Evolutionary conservation across 2,329 filamentous ascomycete genomes (phyloP).

Genomic region (Ophiostoma ips): DNA sequence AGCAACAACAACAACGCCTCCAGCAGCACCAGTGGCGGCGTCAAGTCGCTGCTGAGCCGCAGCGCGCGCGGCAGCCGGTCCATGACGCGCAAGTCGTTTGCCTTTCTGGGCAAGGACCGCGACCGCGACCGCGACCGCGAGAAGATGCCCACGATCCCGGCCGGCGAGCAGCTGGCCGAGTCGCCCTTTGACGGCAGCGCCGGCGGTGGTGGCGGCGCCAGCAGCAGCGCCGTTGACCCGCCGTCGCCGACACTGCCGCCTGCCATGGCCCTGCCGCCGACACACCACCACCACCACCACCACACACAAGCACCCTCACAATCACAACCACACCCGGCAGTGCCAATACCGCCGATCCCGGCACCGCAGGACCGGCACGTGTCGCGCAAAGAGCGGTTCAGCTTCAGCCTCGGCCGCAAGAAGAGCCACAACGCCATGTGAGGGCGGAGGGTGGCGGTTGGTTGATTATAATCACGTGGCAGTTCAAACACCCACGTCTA

Average conservation of each 20-base stretch:
- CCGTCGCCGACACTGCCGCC: not conserved
- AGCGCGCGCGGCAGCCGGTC: conserved; percentile 64
- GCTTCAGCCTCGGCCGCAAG: conserved; percentile 53
- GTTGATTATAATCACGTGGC: too few relatives aligned
- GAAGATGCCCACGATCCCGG: not conserved
- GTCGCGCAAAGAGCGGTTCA: conserved; percentile 47
- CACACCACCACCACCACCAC: not conserved
- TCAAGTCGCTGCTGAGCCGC: conserved; percentile 40
- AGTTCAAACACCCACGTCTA: too few relatives aligned
- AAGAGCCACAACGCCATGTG: conserved; percentile 41
- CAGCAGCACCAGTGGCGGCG: too few relatives aligned
- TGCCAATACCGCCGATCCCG: conserved; percentile 7
- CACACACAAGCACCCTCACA: not conserved
- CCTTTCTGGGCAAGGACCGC: conserved; percentile 40
- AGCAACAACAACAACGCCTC: not conserved
- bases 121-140: conserved; percentile 22
- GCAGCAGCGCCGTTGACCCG: not conserved
- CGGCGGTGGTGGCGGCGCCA: too few relatives aligned
- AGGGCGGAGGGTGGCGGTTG: too few relatives aligned
- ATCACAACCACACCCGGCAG: not conserved
- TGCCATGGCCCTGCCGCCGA: not conserved
- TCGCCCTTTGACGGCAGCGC: not conserved
- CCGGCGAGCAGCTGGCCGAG: not conserved
- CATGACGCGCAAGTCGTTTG: conserved; percentile 62
- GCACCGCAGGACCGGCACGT: conserved; percentile 30